Evolutionary conservation across 2,329 filamentous ascomycete species (phyloP).

Genomic region (Albophoma yamanashiensis): DNA sequence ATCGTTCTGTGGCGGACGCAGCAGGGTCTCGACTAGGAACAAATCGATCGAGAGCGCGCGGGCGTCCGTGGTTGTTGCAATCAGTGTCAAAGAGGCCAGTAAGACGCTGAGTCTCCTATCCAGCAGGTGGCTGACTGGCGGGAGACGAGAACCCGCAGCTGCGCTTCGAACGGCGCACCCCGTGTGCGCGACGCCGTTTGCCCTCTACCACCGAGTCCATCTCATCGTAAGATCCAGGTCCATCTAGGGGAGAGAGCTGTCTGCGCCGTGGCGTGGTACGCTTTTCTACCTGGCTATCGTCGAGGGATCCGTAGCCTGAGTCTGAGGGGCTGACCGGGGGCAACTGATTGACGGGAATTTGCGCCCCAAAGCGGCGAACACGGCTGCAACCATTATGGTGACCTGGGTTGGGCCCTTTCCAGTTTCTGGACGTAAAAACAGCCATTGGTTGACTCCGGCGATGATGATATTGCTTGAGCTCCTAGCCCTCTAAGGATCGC

Average conservation of each 20-base stretch:
- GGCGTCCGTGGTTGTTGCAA: slow-evolving; percentile 2
- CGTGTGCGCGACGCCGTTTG: background rate
- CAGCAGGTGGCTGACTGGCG: background rate
- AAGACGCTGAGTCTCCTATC: background rate
- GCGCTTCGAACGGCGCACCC: background rate
- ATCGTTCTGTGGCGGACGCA: slow-evolving; percentile 29
- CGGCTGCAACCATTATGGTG: background rate
- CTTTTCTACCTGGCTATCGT: slow-evolving; percentile 2
- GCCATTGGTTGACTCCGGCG: background rate
- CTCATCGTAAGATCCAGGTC: slow-evolving; percentile 3
- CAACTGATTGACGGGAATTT: background rate
- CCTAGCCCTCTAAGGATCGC: background rate
- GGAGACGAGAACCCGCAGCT: background rate
- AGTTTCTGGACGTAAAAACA: background rate
- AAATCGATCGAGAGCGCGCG: slow-evolving; percentile 34
- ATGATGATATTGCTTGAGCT: background rate
- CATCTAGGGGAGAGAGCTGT: slow-evolving; percentile 1
- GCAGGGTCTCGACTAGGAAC: slow-evolving; percentile 30
- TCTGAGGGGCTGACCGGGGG: slow-evolving; percentile 11
- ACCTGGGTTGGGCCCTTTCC: background rate
- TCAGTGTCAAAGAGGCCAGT: background rate
- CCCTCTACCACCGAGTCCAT: background rate
- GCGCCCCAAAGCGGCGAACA: background rate
- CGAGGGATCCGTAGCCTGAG: slow-evolving; percentile 18
- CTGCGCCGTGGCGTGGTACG: background rate